These are phyloP conservation scores for Mycosphaerella sp. DNA, from an alignment of 2,329 filamentous ascomycete species.

Conservation along the genomic window DNA sequence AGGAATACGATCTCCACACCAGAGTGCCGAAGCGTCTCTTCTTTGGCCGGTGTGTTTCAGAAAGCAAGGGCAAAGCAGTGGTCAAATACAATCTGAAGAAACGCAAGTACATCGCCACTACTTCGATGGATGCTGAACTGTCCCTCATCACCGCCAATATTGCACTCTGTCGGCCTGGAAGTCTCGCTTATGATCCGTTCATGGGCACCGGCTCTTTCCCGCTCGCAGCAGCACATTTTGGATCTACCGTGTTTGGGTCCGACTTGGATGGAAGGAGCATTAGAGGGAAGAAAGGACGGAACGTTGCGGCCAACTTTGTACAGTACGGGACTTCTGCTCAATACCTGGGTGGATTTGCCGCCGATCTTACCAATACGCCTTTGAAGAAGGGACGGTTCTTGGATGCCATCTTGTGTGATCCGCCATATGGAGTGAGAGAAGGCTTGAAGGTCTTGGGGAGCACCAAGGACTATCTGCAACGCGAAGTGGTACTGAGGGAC, in stretches of 20 bases:
- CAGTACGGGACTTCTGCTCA: constrained; percentile 66
- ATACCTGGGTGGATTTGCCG: constrained; percentile 73
- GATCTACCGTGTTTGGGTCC: constrained; percentile 73
- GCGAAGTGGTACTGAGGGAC: constrained; percentile 57
- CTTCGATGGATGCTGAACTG: constrained; percentile 94
- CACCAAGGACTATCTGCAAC: constrained; percentile 50
- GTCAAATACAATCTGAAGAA: constrained; percentile 86
- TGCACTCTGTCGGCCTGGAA: constrained; percentile 72
- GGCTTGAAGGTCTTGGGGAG: constrained; percentile 81
- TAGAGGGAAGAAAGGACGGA: constrained; percentile 57
- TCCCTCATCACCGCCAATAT: constrained; percentile 89
- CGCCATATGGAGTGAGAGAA: constrained; percentile 91
- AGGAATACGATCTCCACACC: constrained; percentile 62
- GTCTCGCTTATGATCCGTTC: constrained; percentile 89
- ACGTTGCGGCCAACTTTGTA: constrained; percentile 66
- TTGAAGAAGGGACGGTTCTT: constrained; percentile 55
- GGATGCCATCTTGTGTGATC: constrained; percentile 91
- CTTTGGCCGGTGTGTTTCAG: constrained; percentile 65
- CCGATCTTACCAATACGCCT: constrained; percentile 84
- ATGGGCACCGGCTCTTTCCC: constrained; percentile 93
- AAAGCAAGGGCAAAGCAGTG: constrained; percentile 58
- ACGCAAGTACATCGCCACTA: constrained; percentile 86
- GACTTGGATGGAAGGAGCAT: constrained; percentile 93
- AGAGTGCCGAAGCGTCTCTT: constrained; percentile 56
- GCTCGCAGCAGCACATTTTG: constrained; percentile 83